Conservation (phyloP, 495 filamentous ascomycete species). For the Penicillium mononematosum region DNA sequence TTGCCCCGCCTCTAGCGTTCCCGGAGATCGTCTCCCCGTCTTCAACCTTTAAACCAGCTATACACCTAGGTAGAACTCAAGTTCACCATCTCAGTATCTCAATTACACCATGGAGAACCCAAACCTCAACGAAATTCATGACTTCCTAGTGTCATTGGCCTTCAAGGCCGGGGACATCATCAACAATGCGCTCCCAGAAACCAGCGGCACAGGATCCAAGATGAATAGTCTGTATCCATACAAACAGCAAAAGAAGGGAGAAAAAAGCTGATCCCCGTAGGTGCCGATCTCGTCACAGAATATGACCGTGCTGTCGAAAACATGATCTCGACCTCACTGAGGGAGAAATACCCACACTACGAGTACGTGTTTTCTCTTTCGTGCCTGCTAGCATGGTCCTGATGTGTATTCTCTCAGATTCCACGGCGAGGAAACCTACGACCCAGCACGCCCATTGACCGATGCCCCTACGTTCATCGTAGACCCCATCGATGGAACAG, state of each 20-base stretch:
- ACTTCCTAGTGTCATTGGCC: conserved; percentile 72
- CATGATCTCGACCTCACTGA: conserved; percentile 65
- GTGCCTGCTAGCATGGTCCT: background rate
- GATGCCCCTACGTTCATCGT: conserved; percentile 77
- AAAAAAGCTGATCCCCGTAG: conserved; percentile 36
- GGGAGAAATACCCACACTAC: conserved; percentile 63
- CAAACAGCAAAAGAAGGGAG: background rate
- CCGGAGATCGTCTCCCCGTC: background rate
- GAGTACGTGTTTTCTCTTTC: conserved; percentile 31
- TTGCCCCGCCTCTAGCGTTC: conserved; percentile 10
- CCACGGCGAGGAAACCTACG: conserved; percentile 84
- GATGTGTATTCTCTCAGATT: conserved; percentile 44
- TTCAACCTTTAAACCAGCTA: background rate
- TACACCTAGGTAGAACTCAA: background rate
- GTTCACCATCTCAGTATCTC: background rate
- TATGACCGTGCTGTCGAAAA: conserved; percentile 81
- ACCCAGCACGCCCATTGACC: conserved; percentile 62
- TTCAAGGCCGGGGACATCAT: conserved; percentile 81
- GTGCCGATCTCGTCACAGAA: conserved; percentile 83
- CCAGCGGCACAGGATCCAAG: conserved; percentile 65
- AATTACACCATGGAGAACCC: conserved; percentile 16
- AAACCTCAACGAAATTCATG: conserved; percentile 78
- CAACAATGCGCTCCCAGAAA: conserved; percentile 66
- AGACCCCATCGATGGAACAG: conserved; percentile 88
- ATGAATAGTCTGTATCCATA: conserved; percentile 68